phyloP scores from a whole-genome alignment of 2,329 filamentous ascomycete species.

The Fusarium stilboides region DNA sequence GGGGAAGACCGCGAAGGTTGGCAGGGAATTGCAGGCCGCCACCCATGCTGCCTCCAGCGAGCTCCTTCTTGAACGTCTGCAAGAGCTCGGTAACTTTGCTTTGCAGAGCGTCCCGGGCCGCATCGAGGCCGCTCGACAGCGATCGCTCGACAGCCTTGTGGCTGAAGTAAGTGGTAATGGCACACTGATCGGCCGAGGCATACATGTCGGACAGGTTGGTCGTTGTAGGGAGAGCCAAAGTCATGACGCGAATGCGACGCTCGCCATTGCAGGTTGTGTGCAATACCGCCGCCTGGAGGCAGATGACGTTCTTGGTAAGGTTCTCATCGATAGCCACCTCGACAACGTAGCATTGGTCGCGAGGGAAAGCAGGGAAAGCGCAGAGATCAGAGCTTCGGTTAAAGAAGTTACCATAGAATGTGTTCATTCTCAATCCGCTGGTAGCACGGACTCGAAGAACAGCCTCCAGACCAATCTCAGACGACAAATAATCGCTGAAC shows the following conservation, averaged over 20 bases:
- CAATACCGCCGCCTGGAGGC: constrained; percentile 92
- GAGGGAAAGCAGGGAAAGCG: constrained; percentile 96
- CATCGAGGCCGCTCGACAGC: constrained; percentile 87
- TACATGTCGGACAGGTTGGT: constrained; percentile 92
- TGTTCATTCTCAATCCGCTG: constrained; percentile 94
- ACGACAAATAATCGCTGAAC: constrained; percentile 96
- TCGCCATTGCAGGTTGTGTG: constrained; percentile 99
- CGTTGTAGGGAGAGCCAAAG: constrained; percentile 92
- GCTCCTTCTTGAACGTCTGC: constrained; percentile 96
- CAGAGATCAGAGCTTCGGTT: constrained; percentile 98
- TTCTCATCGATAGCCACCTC: constrained; percentile 98
- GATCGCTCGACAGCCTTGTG: constrained; percentile 97
- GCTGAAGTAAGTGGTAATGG: constrained; percentile 93
- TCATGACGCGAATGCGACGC: constrained; percentile 93
- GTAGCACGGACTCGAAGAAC: constrained; percentile 96
- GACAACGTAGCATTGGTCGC: constrained; percentile 97
- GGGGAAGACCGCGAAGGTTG: constrained; percentile 89
- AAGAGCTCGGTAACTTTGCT: constrained; percentile 93
- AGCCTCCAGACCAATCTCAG: constrained; percentile 95
- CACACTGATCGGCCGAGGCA: constrained; percentile 93
- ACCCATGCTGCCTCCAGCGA: constrained; percentile 95
- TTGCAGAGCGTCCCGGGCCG: constrained; percentile 90
- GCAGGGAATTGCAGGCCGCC: constrained; percentile 94
- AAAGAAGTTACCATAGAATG: constrained; percentile 99
- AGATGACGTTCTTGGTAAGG: constrained; percentile 90